phyloP scores from a whole-genome alignment of 768 basidiomycete genomes.

The Pluteus cervinus region DNA sequence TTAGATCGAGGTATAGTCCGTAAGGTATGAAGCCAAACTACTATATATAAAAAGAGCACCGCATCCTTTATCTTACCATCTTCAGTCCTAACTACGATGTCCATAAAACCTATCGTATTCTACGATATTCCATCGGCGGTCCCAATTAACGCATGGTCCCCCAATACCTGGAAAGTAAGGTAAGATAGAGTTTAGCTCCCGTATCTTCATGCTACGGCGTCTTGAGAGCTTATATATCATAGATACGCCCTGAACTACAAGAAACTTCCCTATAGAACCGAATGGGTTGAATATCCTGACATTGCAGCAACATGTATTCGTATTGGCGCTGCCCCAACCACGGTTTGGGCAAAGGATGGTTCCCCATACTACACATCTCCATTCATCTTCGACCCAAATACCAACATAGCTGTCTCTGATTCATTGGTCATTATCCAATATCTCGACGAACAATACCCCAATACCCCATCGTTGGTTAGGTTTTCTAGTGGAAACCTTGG shows the following conservation, averaged over 20 bases:
- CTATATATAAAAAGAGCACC: too few species aligned
- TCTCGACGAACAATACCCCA: conserved; percentile 36
- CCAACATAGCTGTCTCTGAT: conserved; percentile 25
- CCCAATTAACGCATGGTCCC: conserved; percentile 25
- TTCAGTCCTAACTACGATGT: too few species aligned
- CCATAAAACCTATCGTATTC: conserved; percentile 21
- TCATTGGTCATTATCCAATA: conserved; percentile 36
- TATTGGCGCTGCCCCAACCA: conserved; percentile 23
- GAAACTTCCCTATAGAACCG: conserved; percentile 26
- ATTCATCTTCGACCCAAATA: conserved; percentile 34
- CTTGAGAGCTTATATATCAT: too few species aligned
- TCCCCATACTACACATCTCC: conserved; percentile 32
- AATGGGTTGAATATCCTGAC: conserved; percentile 38
- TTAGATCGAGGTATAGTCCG: too few species aligned
- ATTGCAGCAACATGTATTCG: conserved; percentile 22
- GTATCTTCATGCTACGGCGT: too few species aligned
- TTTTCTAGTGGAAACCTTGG: too few species aligned
- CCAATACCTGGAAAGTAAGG: conserved; percentile 28
- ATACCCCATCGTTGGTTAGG: conserved; percentile 17
- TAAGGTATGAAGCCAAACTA: too few species aligned
- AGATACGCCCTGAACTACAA: conserved; percentile 15
- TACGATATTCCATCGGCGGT: conserved; percentile 29
- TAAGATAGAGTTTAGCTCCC: conserved; percentile 5
- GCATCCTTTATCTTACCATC: too few species aligned
- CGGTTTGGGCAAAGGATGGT: conserved; percentile 16